Percentiles rank a stretch among this genome's conserved stretches.
Evolutionary conservation across 495 filamentous ascomycete genomes (phyloP).

Genomic region (Neurospora tetraspora): DNA sequence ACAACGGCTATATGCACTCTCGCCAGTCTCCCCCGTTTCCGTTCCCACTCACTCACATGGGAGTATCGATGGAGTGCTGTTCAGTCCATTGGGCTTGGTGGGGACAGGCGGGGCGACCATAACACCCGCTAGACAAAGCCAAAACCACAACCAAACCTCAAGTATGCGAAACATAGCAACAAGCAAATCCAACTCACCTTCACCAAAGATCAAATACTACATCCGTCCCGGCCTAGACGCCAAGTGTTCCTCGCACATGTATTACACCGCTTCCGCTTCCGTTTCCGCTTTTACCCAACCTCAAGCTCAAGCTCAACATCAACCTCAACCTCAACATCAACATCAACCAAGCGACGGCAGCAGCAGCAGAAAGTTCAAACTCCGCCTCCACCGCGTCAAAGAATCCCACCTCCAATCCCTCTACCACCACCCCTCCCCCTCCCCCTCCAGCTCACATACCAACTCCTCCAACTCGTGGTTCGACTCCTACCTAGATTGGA

Average conservation of each 20-base stretch:
- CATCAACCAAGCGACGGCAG: too few species aligned
- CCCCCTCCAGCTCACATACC: too few species aligned
- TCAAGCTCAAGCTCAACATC: too few species aligned
- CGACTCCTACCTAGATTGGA: slow-evolving; percentile 9
- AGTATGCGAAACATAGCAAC: too few species aligned
- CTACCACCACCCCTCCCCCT: too few species aligned
- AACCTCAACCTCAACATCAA: too few species aligned
- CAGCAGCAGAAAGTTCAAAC: too few species aligned
- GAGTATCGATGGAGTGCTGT: neutral
- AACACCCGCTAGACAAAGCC: too few species aligned
- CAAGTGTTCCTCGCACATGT: neutral
- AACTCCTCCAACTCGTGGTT: too few species aligned
- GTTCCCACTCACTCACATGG: too few species aligned
- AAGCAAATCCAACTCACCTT: too few species aligned
- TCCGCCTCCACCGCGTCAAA: neutral
- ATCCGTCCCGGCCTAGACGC: neutral
- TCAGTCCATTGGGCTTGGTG: neutral
- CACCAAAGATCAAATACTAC: neutral
- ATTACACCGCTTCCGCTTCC: neutral
- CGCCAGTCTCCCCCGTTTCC: neutral
- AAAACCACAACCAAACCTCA: too few species aligned
- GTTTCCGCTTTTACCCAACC: neutral
- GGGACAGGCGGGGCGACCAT: neutral
- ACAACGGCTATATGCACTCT: neutral
- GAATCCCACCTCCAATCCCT: neutral